phyloP scores from a whole-genome alignment of 352 stramenopile genomes.

The Phytophthora macrochlamydospora region DNA sequence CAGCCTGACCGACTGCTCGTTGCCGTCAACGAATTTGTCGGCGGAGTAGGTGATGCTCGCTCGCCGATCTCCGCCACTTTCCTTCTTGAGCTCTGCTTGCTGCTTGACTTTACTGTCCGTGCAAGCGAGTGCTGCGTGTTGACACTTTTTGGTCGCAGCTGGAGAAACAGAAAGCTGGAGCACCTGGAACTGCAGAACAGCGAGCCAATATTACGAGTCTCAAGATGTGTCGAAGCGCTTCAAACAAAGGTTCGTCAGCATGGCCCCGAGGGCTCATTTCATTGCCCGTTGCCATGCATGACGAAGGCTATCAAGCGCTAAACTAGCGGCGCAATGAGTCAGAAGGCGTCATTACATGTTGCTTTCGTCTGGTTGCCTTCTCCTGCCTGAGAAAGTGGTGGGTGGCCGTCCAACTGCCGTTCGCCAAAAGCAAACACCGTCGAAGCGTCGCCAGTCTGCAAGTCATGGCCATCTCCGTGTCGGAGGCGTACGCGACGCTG shows the following conservation, averaged over 20 bases:
- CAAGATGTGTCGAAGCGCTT: background rate
- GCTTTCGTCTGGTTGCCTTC: too few species aligned
- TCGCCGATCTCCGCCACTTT: background rate
- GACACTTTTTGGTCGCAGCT: background rate
- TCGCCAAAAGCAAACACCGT: too few species aligned
- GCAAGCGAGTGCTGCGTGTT: background rate
- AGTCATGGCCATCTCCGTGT: constrained; percentile 40
- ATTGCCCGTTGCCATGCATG: too few species aligned
- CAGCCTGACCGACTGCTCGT: background rate
- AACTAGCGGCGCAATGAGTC: too few species aligned
- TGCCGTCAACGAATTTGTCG: too few species aligned
- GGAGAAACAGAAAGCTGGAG: background rate
- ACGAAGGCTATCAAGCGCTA: too few species aligned
- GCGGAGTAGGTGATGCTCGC: background rate
- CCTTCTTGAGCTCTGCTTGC: background rate
- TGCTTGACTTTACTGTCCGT: background rate
- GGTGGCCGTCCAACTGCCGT: too few species aligned
- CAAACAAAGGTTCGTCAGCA: too few species aligned
- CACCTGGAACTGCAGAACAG: background rate
- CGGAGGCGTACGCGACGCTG: constrained; percentile 52
- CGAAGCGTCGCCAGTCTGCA: background rate
- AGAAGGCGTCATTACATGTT: too few species aligned
- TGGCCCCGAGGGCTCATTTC: too few species aligned
- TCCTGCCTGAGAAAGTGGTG: too few species aligned
- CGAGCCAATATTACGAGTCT: background rate